Base-by-base conservation (phyloP, 106 monocot species). In the Dioscorea alata region DNA sequence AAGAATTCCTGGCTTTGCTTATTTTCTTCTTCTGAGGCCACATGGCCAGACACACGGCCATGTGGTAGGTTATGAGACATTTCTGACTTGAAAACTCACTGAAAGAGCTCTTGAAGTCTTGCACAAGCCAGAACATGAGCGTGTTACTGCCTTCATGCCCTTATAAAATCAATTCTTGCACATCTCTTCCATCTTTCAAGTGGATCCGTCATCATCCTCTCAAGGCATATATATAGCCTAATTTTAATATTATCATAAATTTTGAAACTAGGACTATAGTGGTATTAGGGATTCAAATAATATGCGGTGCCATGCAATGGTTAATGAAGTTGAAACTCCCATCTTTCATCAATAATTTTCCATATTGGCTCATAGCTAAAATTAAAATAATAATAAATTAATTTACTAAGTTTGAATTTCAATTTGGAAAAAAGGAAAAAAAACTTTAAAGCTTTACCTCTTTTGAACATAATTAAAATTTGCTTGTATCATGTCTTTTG, bases 311-410 rank as follows among this genome's bases (percentile, higher is more conserved):
- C 51, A 51, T 51, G 51, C 51, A 51, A 51, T 13, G 51, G 51
- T 23, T 21, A 13, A 50, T 66, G 66, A 23, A 66, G 50, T 66
- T 66, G 49, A 24, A 66, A n/a, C 7, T 66, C 66, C 66, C 49
- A 50, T 66, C 66, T 51, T 23, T 49, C 50, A 17, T 51, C 51
- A 13, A 51, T 51, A 17, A 51, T 51, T 17, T 51, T 51, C 51
- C 51, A 51, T 51, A 51, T 51, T 13, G 51, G 4, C 51, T 51
- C 51, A 51, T 51, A 66, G 59, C 18, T 13, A 42, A 49, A 48
- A 54, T 9, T 58, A 42, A 48, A 54, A 18, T 58, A 42, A 42
- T 57, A 12, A 23, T 70, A 8, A 70, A 59, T 58, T 33, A 70
- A 61, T 51, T 51, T 13, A 13, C 51, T 13, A 17, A 51, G 14